Conservation (phyloP, 2,329 filamentous ascomycete species). For the Phaeomoniella chlamydospora region DNA sequence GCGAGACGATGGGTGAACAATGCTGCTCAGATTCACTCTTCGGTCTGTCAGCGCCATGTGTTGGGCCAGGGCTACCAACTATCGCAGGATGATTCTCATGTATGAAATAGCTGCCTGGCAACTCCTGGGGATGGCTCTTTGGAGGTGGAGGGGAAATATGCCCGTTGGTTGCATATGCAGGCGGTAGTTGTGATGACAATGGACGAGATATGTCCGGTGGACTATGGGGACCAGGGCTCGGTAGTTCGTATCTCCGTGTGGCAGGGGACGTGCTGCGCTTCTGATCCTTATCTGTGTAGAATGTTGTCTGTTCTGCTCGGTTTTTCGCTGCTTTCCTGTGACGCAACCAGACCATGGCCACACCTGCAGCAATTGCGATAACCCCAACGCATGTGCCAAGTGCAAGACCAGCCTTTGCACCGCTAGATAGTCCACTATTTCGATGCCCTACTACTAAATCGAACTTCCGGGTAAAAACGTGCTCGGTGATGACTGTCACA, state of each 20-base stretch:
- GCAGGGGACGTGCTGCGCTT: background rate
- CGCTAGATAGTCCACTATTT: slow-evolving; percentile 5
- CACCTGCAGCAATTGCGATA: slow-evolving; percentile 1
- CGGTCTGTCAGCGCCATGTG: too few relatives aligned
- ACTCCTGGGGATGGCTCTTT: slow-evolving; percentile 8
- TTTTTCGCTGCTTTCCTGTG: slow-evolving; percentile 4
- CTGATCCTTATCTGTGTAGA: background rate
- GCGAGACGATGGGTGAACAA: too few relatives aligned
- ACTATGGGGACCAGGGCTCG: background rate
- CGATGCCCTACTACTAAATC: slow-evolving; percentile 3
- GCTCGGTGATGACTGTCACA: slow-evolving; percentile 11
- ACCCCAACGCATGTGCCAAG: slow-evolving; percentile 6
- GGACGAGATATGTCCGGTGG: background rate
- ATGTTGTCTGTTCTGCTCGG: background rate
- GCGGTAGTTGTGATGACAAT: background rate
- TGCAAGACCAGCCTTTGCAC: slow-evolving; percentile 10
- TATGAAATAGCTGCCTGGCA: slow-evolving; percentile 13
- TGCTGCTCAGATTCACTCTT: too few relatives aligned
- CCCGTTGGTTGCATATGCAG: background rate
- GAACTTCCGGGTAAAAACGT: slow-evolving; percentile 11
- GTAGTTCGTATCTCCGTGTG: background rate
- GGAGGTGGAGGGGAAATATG: slow-evolving; percentile 1
- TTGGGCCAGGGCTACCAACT: too few relatives aligned
- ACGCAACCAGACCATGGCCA: slow-evolving; percentile 4
- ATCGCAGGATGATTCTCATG: slow-evolving; percentile 13